These are phyloP conservation scores for Candida ortonii DNA, from an alignment of 805 yeast species.

Conservation along the genomic window DNA sequence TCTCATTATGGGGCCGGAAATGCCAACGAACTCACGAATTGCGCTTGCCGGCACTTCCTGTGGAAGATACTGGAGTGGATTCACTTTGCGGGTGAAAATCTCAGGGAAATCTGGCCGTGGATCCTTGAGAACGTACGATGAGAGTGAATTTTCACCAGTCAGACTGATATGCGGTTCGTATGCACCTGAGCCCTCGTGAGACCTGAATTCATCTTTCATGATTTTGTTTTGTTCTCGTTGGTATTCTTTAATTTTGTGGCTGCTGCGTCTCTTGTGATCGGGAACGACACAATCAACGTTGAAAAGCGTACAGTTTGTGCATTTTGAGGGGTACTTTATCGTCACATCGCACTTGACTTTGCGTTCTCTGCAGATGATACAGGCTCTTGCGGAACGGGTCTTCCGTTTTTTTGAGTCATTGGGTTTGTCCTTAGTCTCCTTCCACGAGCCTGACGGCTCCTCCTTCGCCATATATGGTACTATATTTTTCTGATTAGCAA, in stretches of 20 bases:
- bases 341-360: slow-evolving; percentile 81
- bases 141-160: no score
- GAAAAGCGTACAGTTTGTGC: slow-evolving; percentile 70
- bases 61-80: slow-evolving; percentile 21
- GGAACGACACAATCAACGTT: slow-evolving; percentile 65
- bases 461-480: no score
- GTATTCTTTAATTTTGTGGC: slow-evolving; percentile 24
- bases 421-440: no score
- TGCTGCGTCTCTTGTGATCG: slow-evolving; percentile 35
- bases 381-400: slow-evolving; percentile 70
- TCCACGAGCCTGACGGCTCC: no score
- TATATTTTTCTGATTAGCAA: no score
- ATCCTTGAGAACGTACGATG: no score
- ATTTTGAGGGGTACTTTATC: slow-evolving; percentile 43
- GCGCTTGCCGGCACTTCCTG: slow-evolving; percentile 16
- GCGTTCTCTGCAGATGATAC: slow-evolving; percentile 72
- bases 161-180: no score
- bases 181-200: no score
- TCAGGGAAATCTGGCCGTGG: slow-evolving; percentile 23
- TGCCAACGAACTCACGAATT: slow-evolving; percentile 31
- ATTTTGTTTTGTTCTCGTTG: slow-evolving; percentile 5
- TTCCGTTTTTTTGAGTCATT: slow-evolving; percentile 43
- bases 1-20: slow-evolving; percentile 31
- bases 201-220: no score
- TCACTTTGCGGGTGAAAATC: slow-evolving; percentile 21